Evolutionary conservation across 768 basidiomycete genomes (phyloP).

Genomic region (Tubosaeta sp.): DNA sequence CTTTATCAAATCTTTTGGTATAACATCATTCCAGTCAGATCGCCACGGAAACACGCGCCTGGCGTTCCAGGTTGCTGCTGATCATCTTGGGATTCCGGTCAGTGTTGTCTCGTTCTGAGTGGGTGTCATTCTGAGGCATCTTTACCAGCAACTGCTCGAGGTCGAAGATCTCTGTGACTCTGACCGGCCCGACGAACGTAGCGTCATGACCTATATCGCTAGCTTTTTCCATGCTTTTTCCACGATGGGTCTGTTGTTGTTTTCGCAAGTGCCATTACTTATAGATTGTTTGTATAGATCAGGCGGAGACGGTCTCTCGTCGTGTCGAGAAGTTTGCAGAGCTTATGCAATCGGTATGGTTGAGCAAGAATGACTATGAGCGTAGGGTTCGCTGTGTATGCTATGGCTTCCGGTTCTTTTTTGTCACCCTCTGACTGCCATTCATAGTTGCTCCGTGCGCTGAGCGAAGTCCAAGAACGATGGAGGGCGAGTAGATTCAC

Average conservation of each 20-base stretch:
- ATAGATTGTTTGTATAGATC: conserved; percentile 50
- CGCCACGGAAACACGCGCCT: conserved; percentile 78
- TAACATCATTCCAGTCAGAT: conserved; percentile 49
- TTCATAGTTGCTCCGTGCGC: conserved; percentile 57
- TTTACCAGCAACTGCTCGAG: conserved; percentile 81
- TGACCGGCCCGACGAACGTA: conserved; percentile 87
- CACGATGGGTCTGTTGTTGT: conserved; percentile 69
- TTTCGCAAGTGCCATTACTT: neutral
- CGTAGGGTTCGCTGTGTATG: conserved; percentile 70
- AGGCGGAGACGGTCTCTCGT: conserved; percentile 90
- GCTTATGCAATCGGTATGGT: conserved; percentile 90
- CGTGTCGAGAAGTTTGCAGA: conserved; percentile 96
- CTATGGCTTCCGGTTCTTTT: conserved; percentile 1
- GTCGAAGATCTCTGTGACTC: conserved; percentile 92
- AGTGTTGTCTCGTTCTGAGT: conserved; percentile 25
- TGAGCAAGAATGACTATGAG: conserved; percentile 88
- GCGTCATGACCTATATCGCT: conserved; percentile 97
- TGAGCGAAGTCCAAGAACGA: conserved; percentile 59
- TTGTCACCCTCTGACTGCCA: conserved; percentile 5
- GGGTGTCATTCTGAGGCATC: neutral
- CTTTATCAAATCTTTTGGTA: neutral
- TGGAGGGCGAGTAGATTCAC: conserved; percentile 68
- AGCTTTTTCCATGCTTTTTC: conserved; percentile 98
- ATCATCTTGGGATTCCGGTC: conserved; percentile 89
- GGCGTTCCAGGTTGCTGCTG: conserved; percentile 85